phyloP scores from a whole-genome alignment of 2,329 filamentous ascomycete genomes.

The Nigrospora oryzae region DNA sequence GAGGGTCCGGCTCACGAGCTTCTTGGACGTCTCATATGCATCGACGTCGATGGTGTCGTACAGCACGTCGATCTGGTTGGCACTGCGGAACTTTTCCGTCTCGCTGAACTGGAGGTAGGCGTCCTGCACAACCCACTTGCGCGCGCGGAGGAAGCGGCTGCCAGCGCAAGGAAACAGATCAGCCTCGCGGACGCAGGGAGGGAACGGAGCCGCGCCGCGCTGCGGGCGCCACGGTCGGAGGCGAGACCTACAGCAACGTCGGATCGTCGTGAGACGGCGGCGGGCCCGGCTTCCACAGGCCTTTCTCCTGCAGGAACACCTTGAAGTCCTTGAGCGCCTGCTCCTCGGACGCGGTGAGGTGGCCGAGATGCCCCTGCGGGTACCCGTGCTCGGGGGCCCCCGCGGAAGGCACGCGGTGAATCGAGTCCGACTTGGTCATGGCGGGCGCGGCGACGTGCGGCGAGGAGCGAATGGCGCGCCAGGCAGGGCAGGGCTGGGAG shows the following conservation, averaged over 20 bases:
- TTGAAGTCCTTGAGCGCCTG: conserved; percentile 66
- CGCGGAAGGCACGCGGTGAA: conserved; percentile 21
- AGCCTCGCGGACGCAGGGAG: neutral
- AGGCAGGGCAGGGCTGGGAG: neutral
- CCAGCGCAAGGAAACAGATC: conserved; percentile 6
- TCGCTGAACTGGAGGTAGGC: conserved; percentile 79
- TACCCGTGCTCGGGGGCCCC: conserved; percentile 39
- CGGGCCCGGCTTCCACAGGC: conserved; percentile 49
- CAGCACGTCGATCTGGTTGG: conserved; percentile 68
- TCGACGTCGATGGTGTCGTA: conserved; percentile 83
- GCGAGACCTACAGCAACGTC: conserved; percentile 53
- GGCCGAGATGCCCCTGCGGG: conserved; percentile 71
- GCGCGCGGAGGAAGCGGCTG: conserved; percentile 79
- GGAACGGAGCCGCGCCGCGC: neutral
- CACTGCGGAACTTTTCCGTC: conserved; percentile 78
- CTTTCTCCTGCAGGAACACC: conserved; percentile 52
- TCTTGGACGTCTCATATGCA: conserved; percentile 72
- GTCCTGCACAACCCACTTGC: conserved; percentile 70
- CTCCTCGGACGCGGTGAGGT: conserved; percentile 63
- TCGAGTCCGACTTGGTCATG: conserved; percentile 13
- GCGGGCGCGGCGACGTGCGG: neutral
- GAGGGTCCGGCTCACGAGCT: conserved; percentile 48
- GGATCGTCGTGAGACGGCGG: conserved; percentile 63
- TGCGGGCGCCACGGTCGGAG: neutral
- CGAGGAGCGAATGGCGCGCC: neutral